Percentiles rank a stretch among this genome's conserved stretches.
Conservation (phyloP, 345 rosid species). For the Odontarrhena argentea region DNA sequence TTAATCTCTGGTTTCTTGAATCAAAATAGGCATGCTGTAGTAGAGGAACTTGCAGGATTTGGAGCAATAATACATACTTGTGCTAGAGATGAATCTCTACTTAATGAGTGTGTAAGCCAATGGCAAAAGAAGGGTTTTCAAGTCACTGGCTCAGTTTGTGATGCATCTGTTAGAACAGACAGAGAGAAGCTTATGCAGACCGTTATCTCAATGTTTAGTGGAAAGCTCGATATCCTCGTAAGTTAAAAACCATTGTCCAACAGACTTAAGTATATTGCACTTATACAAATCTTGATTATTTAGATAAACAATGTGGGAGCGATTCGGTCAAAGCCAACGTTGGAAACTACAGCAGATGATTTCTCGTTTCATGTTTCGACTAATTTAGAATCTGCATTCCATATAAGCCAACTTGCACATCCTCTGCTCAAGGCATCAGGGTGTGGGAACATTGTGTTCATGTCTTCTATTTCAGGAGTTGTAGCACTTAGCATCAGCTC, state of each 20-base stretch:
- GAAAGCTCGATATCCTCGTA: slow-evolving; percentile 63
- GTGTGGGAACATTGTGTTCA: slow-evolving; percentile 54
- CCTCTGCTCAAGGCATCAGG: slow-evolving; percentile 57
- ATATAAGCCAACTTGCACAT: slow-evolving; percentile 60
- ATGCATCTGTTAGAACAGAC: slow-evolving; percentile 36
- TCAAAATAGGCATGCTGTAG: slow-evolving; percentile 53
- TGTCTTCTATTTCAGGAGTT: slow-evolving; percentile 52
- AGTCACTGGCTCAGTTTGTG: slow-evolving; percentile 58
- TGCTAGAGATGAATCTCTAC: slow-evolving; percentile 56
- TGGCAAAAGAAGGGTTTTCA: slow-evolving; percentile 55
- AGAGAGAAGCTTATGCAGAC: slow-evolving; percentile 50
- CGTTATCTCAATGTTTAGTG: slow-evolving; percentile 48
- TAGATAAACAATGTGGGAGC: slow-evolving; percentile 68
- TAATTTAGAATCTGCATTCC: slow-evolving; percentile 59
- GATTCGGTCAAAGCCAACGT: slow-evolving; percentile 44
- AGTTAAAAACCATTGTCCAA: slow-evolving; percentile 19
- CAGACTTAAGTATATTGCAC: neutral
- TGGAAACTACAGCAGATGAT: slow-evolving; percentile 55
- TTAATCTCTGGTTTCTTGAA: neutral
- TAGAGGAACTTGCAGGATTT: slow-evolving; percentile 68
- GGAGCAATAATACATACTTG: slow-evolving; percentile 78
- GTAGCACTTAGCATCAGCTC: slow-evolving; percentile 38
- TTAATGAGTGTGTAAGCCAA: slow-evolving; percentile 49
- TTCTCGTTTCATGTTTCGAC: slow-evolving; percentile 47
- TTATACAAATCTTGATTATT: slow-evolving; percentile 5